Percentiles rank a stretch among this genome's conserved stretches.
Evolutionary conservation across 345 rosid species (phyloP).

Genomic region (Melaleuca quinquenervia): DNA sequence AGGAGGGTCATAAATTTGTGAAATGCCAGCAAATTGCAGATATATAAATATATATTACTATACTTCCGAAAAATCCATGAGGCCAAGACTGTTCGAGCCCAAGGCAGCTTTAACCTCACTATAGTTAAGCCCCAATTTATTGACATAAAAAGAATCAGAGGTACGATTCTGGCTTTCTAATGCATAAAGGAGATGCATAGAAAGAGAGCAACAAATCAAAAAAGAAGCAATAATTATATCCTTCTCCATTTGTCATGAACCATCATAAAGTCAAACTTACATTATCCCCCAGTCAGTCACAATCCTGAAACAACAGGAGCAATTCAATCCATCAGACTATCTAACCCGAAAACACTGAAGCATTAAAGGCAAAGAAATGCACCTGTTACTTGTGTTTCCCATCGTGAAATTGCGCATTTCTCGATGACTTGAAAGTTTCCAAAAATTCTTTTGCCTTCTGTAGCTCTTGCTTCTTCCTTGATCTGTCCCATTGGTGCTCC

Average conservation of each 20-base stretch:
- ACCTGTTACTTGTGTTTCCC: conserved; percentile 63
- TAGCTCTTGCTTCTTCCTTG: conserved; percentile 62
- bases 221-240: neutral
- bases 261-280: neutral
- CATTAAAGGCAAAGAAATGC: neutral
- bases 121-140: neutral
- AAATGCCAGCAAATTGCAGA: neutral
- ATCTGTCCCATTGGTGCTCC: conserved; percentile 74
- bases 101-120: neutral
- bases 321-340: neutral
- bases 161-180: neutral
- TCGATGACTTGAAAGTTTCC: conserved; percentile 85
- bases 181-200: neutral
- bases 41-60: neutral
- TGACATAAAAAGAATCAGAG: neutral
- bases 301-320: neutral
- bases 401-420: conserved; percentile 87
- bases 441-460: conserved; percentile 52
- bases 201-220: neutral
- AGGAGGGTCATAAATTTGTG: neutral
- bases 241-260: neutral
- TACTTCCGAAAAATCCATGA: neutral
- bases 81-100: neutral
- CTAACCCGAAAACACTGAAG: neutral
- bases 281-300: neutral